Evolutionary conservation across 345 rosid genomes (phyloP), one percentile per base, ranked within the genome.

Genomic region (Gossypium longicalyx): DNA sequence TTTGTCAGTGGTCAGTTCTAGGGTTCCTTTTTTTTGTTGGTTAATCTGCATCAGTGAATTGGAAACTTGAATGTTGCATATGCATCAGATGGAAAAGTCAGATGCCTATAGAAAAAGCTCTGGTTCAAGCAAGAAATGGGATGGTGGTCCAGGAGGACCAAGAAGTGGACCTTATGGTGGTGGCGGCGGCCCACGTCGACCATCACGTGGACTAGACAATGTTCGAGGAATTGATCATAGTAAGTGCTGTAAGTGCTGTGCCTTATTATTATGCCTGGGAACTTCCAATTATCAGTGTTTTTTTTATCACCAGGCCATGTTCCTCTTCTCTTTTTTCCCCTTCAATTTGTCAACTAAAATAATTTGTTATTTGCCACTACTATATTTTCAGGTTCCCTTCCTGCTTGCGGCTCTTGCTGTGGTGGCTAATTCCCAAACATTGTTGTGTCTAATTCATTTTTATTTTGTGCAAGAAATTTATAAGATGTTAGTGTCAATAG

Each of bases 371-470:
- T 59, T 25, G 54, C 6, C 88, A 85, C 12, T 86, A 84, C 77
- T 87, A 86, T 19, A 20, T 27, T 34, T 9, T 81, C 75, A 90
- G 83, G 83, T 89, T 4, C 76, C 79, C 0, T 90, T 3, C 96
- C 96, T 38, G 96, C 96, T 47, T 89, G 96, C 71, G 96, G 96
- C 72, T 89, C 96, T 51, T 90, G 93, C 88, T 90, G 89, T 45
- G 87, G 92, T 66, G 86, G 87, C 58, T 83, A 69, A 75, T 29
- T 44, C 41, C 41, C 41, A 34, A 34, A 34, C 41, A 34, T 34
- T 34, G 41, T 34, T 34, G 41, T 34, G 7, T 4, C 41, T 34
- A 34, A 34, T 34, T 34, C 41, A 34, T 4, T 34, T 34, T 34
- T 34, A 34, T 34, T 34, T 34, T 34, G 41, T 34, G 41, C 41